Evolutionary conservation across 495 filamentous ascomycete species (phyloP).

Genomic region (Aspergillus coremiiformis): DNA sequence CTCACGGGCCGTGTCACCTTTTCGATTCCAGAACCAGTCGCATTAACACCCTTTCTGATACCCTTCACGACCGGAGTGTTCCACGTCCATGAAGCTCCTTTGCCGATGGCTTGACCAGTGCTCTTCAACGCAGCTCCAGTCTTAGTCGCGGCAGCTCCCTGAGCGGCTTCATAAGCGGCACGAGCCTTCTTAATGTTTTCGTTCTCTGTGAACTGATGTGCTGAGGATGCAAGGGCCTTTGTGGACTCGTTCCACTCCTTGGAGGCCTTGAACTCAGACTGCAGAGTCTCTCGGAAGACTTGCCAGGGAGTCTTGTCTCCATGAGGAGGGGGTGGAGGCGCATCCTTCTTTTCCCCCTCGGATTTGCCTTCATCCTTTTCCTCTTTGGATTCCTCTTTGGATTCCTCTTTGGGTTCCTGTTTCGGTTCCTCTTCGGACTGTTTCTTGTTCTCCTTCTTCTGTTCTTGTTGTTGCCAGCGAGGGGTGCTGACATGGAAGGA

Average conservation of each 20-base stretch:
- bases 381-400: slow-evolving; percentile 31
- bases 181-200: slow-evolving; percentile 82
- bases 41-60: slow-evolving; percentile 75
- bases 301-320: slow-evolving; percentile 98
- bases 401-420: slow-evolving; percentile 26
- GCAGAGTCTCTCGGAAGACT: slow-evolving; percentile 93
- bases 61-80: slow-evolving; percentile 89
- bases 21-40: slow-evolving; percentile 79
- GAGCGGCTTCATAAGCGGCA: slow-evolving; percentile 75
- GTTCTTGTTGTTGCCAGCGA: slow-evolving; percentile 36
- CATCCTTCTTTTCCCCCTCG: slow-evolving; percentile 62
- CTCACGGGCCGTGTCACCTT: slow-evolving; percentile 89
- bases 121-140: slow-evolving; percentile 73
- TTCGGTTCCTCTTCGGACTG: slow-evolving; percentile 37
- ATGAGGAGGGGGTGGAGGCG: slow-evolving; percentile 79
- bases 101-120: slow-evolving; percentile 78
- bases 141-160: slow-evolving; percentile 63
- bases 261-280: slow-evolving; percentile 87
- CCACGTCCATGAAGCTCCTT: slow-evolving; percentile 93
- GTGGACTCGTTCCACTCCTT: slow-evolving; percentile 99
- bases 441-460: slow-evolving; percentile 45
- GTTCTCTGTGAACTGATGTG: slow-evolving; percentile 88
- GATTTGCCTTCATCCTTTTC: slow-evolving; percentile 38
- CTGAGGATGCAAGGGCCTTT: slow-evolving; percentile 80
- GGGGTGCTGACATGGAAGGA: slow-evolving; percentile 35